These are phyloP conservation scores for Alnus rubra DNA, from an alignment of 306 rosid genomes.

Conservation along the genomic window DNA sequence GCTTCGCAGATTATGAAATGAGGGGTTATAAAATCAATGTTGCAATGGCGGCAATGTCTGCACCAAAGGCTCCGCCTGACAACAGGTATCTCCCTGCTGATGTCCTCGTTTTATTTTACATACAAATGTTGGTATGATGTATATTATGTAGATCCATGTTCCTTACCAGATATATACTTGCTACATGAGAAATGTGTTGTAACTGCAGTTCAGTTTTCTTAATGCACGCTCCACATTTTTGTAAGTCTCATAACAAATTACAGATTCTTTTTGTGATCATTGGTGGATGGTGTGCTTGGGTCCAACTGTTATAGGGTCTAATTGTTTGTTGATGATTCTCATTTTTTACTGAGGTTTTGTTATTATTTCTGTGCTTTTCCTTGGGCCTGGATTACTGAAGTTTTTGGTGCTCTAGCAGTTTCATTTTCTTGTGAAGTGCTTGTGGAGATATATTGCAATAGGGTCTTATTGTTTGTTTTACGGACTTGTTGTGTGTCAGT, in stretches of 20 bases:
- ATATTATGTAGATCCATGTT: not conserved
- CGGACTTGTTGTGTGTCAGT: not conserved
- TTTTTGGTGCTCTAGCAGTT: not conserved
- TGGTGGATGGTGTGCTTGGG: not conserved
- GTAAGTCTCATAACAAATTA: not conserved
- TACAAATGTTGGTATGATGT: not conserved
- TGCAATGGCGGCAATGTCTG: constrained; percentile 93
- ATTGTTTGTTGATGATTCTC: not conserved
- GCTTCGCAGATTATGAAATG: constrained; percentile 68
- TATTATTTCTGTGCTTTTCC: not conserved
- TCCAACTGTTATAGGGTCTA: not conserved
- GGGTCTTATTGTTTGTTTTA: not conserved
- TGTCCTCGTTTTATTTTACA: constrained; percentile 3
- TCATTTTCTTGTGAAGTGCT: not conserved
- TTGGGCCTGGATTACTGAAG: not conserved
- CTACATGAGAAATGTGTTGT: not conserved
- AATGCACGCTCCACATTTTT: not conserved
- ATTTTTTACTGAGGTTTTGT: not conserved
- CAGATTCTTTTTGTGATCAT: not conserved
- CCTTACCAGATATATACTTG: not conserved
- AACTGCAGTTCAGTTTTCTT: not conserved
- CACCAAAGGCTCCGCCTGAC: constrained; percentile 79
- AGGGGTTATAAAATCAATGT: constrained; percentile 88
- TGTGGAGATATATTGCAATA: not conserved
- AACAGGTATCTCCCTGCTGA: constrained; percentile 60